Conservation (phyloP, 352 stramenopile genomes). For the Pythium utonaiense region DNA sequence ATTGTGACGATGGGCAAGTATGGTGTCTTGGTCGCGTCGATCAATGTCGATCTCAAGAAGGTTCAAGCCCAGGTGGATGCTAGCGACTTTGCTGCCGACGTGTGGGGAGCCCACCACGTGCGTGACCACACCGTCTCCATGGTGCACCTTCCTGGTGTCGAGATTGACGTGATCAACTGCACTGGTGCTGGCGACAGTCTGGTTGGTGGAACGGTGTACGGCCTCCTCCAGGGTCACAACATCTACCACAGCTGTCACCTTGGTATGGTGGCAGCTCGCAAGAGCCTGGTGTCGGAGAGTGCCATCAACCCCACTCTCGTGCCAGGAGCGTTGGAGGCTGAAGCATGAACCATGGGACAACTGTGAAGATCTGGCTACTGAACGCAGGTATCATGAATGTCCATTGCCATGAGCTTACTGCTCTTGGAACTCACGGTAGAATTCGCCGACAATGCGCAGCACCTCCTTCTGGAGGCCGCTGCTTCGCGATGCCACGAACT, state of each 20-base stretch:
- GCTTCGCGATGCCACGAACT: slow-evolving; percentile 43
- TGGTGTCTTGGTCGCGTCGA: slow-evolving; percentile 62
- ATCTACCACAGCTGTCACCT: slow-evolving; percentile 69
- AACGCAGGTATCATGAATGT: background rate
- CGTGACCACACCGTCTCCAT: slow-evolving; percentile 42
- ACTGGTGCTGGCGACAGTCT: slow-evolving; percentile 74
- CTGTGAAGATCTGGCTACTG: background rate
- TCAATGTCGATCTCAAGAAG: slow-evolving; percentile 42
- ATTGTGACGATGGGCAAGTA: slow-evolving; percentile 79
- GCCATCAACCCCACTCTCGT: slow-evolving; percentile 60
- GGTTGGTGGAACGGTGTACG: slow-evolving; percentile 75
- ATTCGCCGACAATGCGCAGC: slow-evolving; percentile 52
- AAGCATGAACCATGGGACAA: background rate
- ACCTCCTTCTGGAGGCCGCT: slow-evolving; percentile 65
- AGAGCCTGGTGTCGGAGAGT: slow-evolving; percentile 60
- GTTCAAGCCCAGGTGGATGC: slow-evolving; percentile 27
- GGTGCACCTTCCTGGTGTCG: slow-evolving; percentile 58
- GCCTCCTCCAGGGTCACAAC: slow-evolving; percentile 53
- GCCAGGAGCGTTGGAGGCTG: slow-evolving; percentile 32
- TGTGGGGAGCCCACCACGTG: slow-evolving; percentile 58
- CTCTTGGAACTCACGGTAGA: slow-evolving; percentile 59
- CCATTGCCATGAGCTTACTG: slow-evolving; percentile 34
- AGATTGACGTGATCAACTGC: slow-evolving; percentile 63
- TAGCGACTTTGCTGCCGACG: slow-evolving; percentile 38
- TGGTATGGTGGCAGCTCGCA: slow-evolving; percentile 68